Percentiles rank a stretch among this genome's conserved stretches.
Conservation (phyloP, 768 basidiomycete species). For the Suillus lakei region DNA sequence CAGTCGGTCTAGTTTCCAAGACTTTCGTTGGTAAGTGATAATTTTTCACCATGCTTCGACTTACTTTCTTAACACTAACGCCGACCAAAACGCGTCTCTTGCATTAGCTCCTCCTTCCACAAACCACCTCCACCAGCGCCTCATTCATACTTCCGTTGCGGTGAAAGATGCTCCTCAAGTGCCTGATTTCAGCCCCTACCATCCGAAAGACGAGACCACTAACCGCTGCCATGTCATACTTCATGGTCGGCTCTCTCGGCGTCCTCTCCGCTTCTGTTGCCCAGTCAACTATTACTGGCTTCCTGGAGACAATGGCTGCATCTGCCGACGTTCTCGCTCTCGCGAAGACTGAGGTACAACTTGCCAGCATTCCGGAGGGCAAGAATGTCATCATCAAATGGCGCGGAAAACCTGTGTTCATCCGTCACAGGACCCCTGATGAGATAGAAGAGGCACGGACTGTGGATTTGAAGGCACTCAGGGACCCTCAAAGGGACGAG, state of each 20-base stretch:
- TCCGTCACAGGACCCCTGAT: constrained; percentile 88
- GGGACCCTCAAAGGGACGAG: constrained; percentile 93
- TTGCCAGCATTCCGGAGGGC: constrained; percentile 90
- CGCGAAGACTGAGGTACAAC: constrained; percentile 96
- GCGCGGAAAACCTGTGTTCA: constrained; percentile 99
- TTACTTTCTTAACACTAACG: constrained; percentile 20
- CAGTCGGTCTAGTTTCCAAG: constrained; percentile 64
- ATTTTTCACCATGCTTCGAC: constrained; percentile 11
- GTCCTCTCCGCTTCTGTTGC: constrained; percentile 93
- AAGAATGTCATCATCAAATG: constrained; percentile 98
- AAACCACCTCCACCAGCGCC: constrained; percentile 63
- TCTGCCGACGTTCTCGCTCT: constrained; percentile 97
- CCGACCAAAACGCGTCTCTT: constrained; percentile 12
- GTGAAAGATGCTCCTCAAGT: constrained; percentile 77
- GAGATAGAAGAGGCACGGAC: constrained; percentile 94
- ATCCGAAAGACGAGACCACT: constrained; percentile 61
- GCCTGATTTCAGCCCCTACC: constrained; percentile 88
- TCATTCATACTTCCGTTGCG: constrained; percentile 77
- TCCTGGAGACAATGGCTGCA: constrained; percentile 94
- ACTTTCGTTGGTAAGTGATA: constrained; percentile 62
- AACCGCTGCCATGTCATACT: constrained; percentile 85
- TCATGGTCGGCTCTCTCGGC: constrained; percentile 92
- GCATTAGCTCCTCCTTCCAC: constrained; percentile 53
- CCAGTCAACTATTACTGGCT: constrained; percentile 92
- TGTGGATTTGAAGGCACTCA: constrained; percentile 82